Evolutionary conservation across 2,329 filamentous ascomycete genomes (phyloP).

Genomic region (Fusarium sp.): DNA sequence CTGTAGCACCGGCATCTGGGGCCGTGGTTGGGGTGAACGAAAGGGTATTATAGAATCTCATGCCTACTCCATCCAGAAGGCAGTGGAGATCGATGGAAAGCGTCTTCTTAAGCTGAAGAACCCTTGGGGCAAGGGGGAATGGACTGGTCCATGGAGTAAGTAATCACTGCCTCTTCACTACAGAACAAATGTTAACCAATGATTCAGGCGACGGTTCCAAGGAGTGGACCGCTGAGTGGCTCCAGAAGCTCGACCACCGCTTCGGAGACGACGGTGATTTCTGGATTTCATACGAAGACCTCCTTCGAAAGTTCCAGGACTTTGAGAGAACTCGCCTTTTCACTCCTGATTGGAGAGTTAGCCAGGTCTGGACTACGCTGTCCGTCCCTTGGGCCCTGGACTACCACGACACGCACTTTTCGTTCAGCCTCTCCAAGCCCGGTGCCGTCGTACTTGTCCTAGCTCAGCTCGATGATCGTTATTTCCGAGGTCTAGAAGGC

Average conservation of each 20-base stretch:
- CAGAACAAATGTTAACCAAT: conserved; percentile 31
- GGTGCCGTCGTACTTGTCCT: conserved; percentile 70
- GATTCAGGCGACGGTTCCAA: conserved; percentile 78
- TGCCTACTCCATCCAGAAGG: conserved; percentile 74
- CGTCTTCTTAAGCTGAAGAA: conserved; percentile 79
- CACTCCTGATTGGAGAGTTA: conserved; percentile 67
- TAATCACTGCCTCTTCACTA: neutral
- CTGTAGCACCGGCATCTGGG: conserved; percentile 65
- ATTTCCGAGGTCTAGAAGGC: conserved; percentile 70
- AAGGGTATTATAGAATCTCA: conserved; percentile 73
- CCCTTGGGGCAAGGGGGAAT: conserved; percentile 86
- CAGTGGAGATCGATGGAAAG: conserved; percentile 69
- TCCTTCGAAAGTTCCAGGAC: conserved; percentile 71
- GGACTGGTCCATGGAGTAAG: conserved; percentile 82
- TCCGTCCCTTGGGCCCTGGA: conserved; percentile 70
- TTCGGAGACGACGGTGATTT: conserved; percentile 83
- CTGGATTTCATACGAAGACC: conserved; percentile 72
- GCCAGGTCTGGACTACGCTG: conserved; percentile 65
- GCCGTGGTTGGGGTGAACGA: conserved; percentile 56
- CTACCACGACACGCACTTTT: conserved; percentile 69
- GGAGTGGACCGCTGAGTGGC: conserved; percentile 87
- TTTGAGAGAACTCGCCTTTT: conserved; percentile 73
- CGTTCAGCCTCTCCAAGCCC: conserved; percentile 64
- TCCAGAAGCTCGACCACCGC: conserved; percentile 78
- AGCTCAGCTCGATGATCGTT: conserved; percentile 71